Percentiles rank a stretch among this genome's conserved stretches.
Conservation (phyloP, 129 eudicot species). For the Artemisia tridentata region DNA sequence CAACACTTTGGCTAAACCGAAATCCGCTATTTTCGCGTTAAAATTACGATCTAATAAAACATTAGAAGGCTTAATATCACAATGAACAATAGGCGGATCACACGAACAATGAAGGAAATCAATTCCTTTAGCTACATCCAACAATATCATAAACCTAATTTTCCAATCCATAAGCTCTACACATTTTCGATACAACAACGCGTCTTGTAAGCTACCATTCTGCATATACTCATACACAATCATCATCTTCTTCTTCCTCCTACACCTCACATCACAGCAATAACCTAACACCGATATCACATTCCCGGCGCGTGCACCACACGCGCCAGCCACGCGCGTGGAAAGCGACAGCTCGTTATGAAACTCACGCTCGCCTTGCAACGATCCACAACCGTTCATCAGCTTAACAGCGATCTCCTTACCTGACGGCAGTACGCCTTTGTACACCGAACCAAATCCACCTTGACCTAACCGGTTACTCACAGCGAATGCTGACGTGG, state of each 20-base stretch:
- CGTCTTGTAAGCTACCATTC: constrained; percentile 91
- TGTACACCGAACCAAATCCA: constrained; percentile 88
- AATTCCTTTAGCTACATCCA: constrained; percentile 67
- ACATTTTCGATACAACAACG: constrained; percentile 74
- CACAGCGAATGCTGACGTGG: constrained; percentile 62
- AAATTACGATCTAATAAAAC: constrained; percentile 65
- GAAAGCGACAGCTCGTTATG: constrained; percentile 79
- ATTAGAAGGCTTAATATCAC: constrained; percentile 93
- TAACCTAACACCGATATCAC: constrained; percentile 72
- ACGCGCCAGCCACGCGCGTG: constrained; percentile 46
- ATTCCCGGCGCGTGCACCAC: constrained; percentile 22
- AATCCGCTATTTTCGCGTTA: constrained; percentile 82
- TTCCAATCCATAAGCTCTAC: constrained; percentile 70
- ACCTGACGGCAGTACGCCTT: constrained; percentile 73
- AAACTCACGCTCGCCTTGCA: constrained; percentile 95
- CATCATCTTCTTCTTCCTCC: constrained; percentile 42
- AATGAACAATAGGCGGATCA: constrained; percentile 75
- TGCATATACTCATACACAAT: constrained; percentile 85
- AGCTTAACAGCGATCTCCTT: constrained; percentile 77
- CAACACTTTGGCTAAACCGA: constrained; percentile 73
- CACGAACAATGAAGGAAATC: constrained; percentile 66
- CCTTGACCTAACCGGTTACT: constrained; percentile 79
- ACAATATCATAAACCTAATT: constrained; percentile 53
- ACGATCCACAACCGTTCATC: constrained; percentile 70
- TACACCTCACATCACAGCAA: constrained; percentile 38